Percentiles rank a stretch among this genome's conserved stretches.
Conservation (phyloP, 2,329 filamentous ascomycete genomes). For the Phaeosphaeria sp. region DNA sequence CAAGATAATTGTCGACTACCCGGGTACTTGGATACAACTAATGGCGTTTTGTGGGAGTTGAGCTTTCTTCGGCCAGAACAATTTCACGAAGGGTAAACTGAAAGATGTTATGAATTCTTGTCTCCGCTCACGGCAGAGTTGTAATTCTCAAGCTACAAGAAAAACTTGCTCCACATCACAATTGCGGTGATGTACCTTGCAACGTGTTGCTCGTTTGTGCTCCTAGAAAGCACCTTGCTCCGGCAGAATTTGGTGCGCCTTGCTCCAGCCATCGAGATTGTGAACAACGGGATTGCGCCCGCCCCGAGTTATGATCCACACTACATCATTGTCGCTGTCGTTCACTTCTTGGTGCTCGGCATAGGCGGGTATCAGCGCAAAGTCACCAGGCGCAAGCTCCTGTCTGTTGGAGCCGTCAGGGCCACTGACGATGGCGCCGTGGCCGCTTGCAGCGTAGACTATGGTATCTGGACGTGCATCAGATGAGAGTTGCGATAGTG, state of each 20-base stretch:
- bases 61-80: not conserved
- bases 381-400: constrained; percentile 68
- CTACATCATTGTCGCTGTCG: constrained; percentile 66
- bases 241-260: constrained; percentile 24
- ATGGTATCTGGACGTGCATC: constrained; percentile 63
- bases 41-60: not conserved
- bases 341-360: constrained; percentile 75
- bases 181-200: not conserved
- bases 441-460: constrained; percentile 68
- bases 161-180: not conserved
- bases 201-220: not conserved
- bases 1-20: not conserved
- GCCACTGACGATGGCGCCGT: constrained; percentile 65
- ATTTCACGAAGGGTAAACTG: not conserved
- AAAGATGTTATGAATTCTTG: not conserved
- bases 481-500: constrained; percentile 2
- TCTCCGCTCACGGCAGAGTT: not conserved
- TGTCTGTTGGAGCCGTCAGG: constrained; percentile 62
- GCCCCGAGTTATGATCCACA: constrained; percentile 70
- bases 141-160: not conserved
- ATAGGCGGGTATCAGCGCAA: constrained; percentile 72
- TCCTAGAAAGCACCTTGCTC: constrained; percentile 6
- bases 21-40: not conserved
- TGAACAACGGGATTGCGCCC: constrained; percentile 67
- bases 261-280: constrained; percentile 68